Percentiles rank a stretch among this genome's conserved stretches.
These are phyloP conservation scores for Mucor circinelloides DNA, from an alignment of 371 early-diverging fungal species.

Conservation along the genomic window DNA sequence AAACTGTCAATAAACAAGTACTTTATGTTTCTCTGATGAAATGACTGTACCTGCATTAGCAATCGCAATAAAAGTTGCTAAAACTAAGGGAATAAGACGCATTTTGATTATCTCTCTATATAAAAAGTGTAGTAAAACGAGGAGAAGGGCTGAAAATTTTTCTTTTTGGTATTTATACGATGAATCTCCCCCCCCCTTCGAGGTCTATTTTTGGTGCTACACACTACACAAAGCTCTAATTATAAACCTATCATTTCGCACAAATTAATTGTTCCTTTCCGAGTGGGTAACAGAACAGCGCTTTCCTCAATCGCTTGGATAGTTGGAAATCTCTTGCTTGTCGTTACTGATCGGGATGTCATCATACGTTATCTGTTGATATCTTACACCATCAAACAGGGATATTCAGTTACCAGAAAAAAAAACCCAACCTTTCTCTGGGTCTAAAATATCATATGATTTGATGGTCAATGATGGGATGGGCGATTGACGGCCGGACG, in stretches of 20 bases:
- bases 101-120: background rate
- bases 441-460: background rate
- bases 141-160: conserved; percentile 1
- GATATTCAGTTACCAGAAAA: background rate
- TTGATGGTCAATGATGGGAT: background rate
- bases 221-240: background rate
- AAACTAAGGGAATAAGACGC: conserved; percentile 1
- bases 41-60: conserved; percentile 11
- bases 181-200: background rate
- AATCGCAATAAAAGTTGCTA: background rate
- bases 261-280: background rate
- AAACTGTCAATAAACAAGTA: background rate
- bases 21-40: background rate
- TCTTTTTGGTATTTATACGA: background rate
- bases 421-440: background rate
- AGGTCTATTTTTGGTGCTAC: conserved; percentile 3
- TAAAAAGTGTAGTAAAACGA: conserved; percentile 2
- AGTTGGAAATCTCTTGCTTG: no score
- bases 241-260: conserved; percentile 6
- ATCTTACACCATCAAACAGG: background rate
- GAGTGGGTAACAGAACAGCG: background rate
- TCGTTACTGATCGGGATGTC: background rate
- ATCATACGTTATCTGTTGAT: background rate
- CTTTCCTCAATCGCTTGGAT: background rate
- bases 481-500: background rate